Evolutionary conservation across 2,329 filamentous ascomycete genomes (phyloP).

Genomic region (Ceratocystis lukuohia): DNA sequence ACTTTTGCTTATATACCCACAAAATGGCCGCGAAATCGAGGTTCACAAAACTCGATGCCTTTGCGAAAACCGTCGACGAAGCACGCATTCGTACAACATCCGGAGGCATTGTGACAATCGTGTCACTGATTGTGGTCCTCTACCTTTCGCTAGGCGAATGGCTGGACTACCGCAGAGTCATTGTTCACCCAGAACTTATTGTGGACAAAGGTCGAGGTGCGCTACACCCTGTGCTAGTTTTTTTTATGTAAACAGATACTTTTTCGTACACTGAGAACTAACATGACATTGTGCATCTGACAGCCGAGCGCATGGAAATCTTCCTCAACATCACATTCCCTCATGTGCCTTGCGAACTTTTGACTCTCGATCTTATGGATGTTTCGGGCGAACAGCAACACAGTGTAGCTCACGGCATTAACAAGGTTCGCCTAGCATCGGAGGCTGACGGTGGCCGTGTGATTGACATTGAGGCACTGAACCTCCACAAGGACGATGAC

Average conservation of each 20-base stretch:
- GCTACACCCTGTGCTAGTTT: slow-evolving; percentile 19
- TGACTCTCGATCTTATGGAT: slow-evolving; percentile 98
- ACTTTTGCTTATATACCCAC: background rate
- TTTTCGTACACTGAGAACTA: slow-evolving; percentile 19
- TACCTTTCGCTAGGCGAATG: slow-evolving; percentile 93
- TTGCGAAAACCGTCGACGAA: slow-evolving; percentile 98
- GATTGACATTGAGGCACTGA: slow-evolving; percentile 55
- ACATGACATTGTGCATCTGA: slow-evolving; percentile 20
- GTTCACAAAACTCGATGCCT: slow-evolving; percentile 94
- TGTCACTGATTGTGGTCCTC: slow-evolving; percentile 74
- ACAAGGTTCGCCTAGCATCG: slow-evolving; percentile 71
- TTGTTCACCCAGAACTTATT: slow-evolving; percentile 80
- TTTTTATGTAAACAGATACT: background rate
- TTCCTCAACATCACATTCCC: slow-evolving; percentile 96
- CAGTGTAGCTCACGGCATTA: slow-evolving; percentile 82
- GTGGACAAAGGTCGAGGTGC: slow-evolving; percentile 92
- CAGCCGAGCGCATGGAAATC: slow-evolving; percentile 97
- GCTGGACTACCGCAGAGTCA: slow-evolving; percentile 75
- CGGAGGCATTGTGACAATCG: slow-evolving; percentile 86
- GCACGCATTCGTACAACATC: slow-evolving; percentile 90
- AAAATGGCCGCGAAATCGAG: slow-evolving; percentile 80
- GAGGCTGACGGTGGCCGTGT: slow-evolving; percentile 59
- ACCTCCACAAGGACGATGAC: slow-evolving; percentile 39
- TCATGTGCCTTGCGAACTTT: slow-evolving; percentile 79
- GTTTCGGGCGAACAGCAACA: slow-evolving; percentile 94